A percentile compares a stretch with the other conserved stretches of the same genome.
These are phyloP conservation scores for Myriosclerotinia duriaeana DNA, from an alignment of 2,329 filamentous ascomycete genomes.

Conservation along the genomic window DNA sequence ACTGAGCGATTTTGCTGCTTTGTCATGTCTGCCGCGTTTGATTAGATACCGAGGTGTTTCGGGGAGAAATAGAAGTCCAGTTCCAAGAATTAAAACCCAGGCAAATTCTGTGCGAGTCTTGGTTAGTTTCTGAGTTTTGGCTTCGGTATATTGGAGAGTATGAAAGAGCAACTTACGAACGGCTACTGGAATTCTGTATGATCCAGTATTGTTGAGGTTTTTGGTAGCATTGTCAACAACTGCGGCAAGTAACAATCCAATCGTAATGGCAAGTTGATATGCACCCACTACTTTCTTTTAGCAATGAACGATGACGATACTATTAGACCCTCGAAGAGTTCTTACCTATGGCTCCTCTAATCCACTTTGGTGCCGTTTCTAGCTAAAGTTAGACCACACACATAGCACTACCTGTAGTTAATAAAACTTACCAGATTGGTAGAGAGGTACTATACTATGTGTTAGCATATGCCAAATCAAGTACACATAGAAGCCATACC, in stretches of 20 bases:
- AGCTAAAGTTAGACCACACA: not conserved
- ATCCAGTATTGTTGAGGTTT: slow-evolving; percentile 57
- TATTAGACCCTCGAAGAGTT: too few relatives aligned
- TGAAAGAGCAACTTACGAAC: slow-evolving; percentile 47
- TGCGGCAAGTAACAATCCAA: slow-evolving; percentile 74
- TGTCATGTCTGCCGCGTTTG: slow-evolving; percentile 39
- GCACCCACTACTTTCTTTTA: slow-evolving; percentile 41
- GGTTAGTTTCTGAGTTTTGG: not conserved
- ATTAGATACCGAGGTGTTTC: slow-evolving; percentile 43
- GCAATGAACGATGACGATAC: not conserved
- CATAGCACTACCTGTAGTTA: not conserved
- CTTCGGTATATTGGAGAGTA: not conserved
- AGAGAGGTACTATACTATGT: slow-evolving; percentile 9
- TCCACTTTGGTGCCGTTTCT: slow-evolving; percentile 23
- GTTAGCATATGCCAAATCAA: not conserved
- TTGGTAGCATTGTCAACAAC: slow-evolving; percentile 71
- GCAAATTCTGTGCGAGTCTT: slow-evolving; percentile 53
- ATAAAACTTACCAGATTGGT: slow-evolving; percentile 16
- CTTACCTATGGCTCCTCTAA: slow-evolving; percentile 20
- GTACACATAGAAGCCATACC: slow-evolving; percentile 43
- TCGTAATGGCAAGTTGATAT: slow-evolving; percentile 80
- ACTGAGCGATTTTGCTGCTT: slow-evolving; percentile 63
- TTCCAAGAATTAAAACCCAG: slow-evolving; percentile 53
- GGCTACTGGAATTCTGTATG: slow-evolving; percentile 77
- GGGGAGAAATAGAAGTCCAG: slow-evolving; percentile 35